These are phyloP conservation scores for Torrubiellomyces zombiae DNA, from an alignment of 2,329 filamentous ascomycete genomes.

Conservation along the genomic window DNA sequence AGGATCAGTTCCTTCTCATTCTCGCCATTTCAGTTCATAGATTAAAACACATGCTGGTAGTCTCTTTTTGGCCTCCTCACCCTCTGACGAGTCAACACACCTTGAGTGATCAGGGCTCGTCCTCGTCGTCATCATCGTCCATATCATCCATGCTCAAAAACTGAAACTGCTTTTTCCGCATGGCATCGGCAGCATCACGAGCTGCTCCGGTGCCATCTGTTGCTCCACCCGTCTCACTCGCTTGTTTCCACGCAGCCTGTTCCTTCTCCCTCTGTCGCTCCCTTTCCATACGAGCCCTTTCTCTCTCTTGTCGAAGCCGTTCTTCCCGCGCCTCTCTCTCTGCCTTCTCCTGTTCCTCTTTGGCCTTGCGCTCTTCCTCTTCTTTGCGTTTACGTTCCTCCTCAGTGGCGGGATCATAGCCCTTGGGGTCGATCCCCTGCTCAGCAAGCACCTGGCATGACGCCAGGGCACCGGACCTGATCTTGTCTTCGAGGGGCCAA, in stretches of 20 bases:
- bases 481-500: conserved; percentile 58
- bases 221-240: conserved; percentile 15
- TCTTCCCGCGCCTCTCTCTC: conserved; percentile 30
- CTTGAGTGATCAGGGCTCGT: conserved; percentile 10
- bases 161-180: conserved; percentile 36
- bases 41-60: too few relatives aligned
- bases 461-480: conserved; percentile 51
- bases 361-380: conserved; percentile 29
- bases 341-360: conserved; percentile 28
- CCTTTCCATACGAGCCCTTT: conserved; percentile 22
- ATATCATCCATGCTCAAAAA: conserved; percentile 37
- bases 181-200: conserved; percentile 10
- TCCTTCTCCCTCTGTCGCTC: conserved; percentile 26
- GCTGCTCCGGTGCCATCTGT: conserved; percentile 10
- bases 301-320: conserved; percentile 20
- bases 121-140: conserved; percentile 29
- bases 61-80: too few relatives aligned
- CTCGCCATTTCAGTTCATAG: too few relatives aligned
- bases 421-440: conserved; percentile 42
- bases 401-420: conserved; percentile 40
- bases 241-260: conserved; percentile 23
- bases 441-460: conserved; percentile 45
- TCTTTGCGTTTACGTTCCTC: conserved; percentile 32
- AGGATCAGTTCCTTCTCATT: too few relatives aligned
- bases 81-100: too few relatives aligned